A percentile compares a stretch with the other conserved stretches of the same genome.
Evolutionary conservation across 371 early-diverging fungal species (phyloP).

Genomic region (Mortierella sp.): DNA sequence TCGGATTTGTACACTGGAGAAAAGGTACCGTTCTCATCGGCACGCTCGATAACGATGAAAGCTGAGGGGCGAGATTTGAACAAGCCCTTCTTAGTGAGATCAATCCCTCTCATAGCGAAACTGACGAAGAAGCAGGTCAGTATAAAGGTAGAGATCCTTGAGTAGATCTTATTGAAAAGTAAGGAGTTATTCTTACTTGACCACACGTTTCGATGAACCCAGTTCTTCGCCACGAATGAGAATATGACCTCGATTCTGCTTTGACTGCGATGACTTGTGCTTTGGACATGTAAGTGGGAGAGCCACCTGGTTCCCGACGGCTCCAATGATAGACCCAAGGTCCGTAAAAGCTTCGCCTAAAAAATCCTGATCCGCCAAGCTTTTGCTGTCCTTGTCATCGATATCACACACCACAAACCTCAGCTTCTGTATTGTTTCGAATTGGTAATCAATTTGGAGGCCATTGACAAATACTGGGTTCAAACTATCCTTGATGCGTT

Average conservation of each 20-base stretch:
- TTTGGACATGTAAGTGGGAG: conserved; percentile 24
- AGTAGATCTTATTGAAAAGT: too few relatives aligned
- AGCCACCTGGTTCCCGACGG: conserved; percentile 12
- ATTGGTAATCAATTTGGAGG: conserved; percentile 32
- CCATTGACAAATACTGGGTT: conserved; percentile 36
- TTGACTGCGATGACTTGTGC: not conserved
- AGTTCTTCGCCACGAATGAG: conserved; percentile 37
- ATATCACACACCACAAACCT: conserved; percentile 43
- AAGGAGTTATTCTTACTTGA: conserved; percentile 16
- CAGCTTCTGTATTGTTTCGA: conserved; percentile 29
- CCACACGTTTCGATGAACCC: conserved; percentile 17
- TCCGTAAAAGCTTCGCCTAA: conserved; percentile 29
- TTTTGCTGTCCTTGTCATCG: conserved; percentile 29
- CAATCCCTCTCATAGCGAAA: conserved; percentile 39
- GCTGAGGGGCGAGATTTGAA: conserved; percentile 41
- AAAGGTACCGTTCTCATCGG: conserved; percentile 36
- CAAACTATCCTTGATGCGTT: conserved; percentile 43
- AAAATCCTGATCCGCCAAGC: conserved; percentile 29
- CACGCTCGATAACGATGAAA: conserved; percentile 46
- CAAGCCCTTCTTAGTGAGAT: conserved; percentile 46
- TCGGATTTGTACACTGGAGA: conserved; percentile 48
- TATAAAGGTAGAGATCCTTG: too few relatives aligned
- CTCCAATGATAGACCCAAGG: conserved; percentile 30
- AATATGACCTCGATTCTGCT: conserved; percentile 9
- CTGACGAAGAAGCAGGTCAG: conserved; percentile 9